A percentile compares a stretch with the other conserved stretches of the same genome.
phyloP scores from a whole-genome alignment of 2,329 filamentous ascomycete species.

The Stemphylium vesicarium region DNA sequence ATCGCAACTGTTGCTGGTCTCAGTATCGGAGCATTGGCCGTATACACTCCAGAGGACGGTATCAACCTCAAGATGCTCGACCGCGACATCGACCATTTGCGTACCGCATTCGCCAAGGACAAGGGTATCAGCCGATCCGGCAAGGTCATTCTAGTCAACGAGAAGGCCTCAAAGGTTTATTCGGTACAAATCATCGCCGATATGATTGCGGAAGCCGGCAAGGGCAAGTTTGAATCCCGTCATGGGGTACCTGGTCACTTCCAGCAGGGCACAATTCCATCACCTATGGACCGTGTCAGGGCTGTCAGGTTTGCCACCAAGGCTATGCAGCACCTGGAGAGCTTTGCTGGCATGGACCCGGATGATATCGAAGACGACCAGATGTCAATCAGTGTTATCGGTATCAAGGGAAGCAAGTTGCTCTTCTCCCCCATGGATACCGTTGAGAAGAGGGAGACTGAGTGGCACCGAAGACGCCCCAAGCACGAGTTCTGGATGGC shows the following conservation, averaged over 20 bases:
- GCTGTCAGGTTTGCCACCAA: conserved; percentile 92
- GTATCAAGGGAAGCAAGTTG: conserved; percentile 87
- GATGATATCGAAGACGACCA: conserved; percentile 75
- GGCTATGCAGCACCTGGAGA: conserved; percentile 89
- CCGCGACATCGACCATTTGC: conserved; percentile 86
- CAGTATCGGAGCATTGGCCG: conserved; percentile 87
- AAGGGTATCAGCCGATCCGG: conserved; percentile 87
- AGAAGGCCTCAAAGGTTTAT: conserved; percentile 89
- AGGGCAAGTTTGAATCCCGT: conserved; percentile 89
- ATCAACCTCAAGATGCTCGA: conserved; percentile 93
- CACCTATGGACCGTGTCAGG: conserved; percentile 93
- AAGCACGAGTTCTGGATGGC: conserved; percentile 84
- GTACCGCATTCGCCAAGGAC: conserved; percentile 83
- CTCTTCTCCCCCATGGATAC: conserved; percentile 83
- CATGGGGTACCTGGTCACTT: conserved; percentile 67
- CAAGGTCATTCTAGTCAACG: conserved; percentile 94
- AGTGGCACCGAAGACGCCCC: conserved; percentile 90
- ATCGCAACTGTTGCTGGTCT: conserved; percentile 89
- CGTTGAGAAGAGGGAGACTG: conserved; percentile 82
- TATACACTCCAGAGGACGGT: conserved; percentile 97
- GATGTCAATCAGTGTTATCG: conserved; percentile 80
- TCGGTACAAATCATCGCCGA: conserved; percentile 91
- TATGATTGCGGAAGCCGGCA: conserved; percentile 93
- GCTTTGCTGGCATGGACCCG: conserved; percentile 68
- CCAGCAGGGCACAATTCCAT: conserved; percentile 61